Base-by-base conservation (phyloP, 352 stramenopile genomes). In the Phytophthora cryptogea region DNA sequence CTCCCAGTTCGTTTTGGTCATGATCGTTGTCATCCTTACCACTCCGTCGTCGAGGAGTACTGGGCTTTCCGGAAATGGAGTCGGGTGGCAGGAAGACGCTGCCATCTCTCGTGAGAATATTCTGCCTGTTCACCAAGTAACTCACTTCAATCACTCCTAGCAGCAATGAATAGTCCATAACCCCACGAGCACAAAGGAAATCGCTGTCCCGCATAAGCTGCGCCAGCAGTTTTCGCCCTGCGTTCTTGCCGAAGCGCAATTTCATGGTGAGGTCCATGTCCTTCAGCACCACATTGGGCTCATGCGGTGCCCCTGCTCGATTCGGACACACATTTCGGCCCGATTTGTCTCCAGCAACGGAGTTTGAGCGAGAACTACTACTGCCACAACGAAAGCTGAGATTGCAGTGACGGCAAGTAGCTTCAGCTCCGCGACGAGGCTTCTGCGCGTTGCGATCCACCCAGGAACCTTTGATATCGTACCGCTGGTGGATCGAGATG, bases 401-500 rank as follows among this genome's bases (percentile, higher is more conserved):
- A 32, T 90, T 87, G 49, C 84, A 92, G 56, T 90, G 76, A 1
- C 83, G 65, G 36, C 80, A 92, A 11, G 80, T 90, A 8, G 70
- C 63, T 47, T 92, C 77, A n/a, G 76, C 68, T 5, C 86, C 86
- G 9, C 45, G 50, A 35, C 68, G 64, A n/a, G 74, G 64, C 17
- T 89, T 90, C 43, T 86, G 71, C 0, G 80, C 83, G 30, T 90
- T 89, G 32, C 83, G 80, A 58, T 90, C 83, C 17, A 95, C 70
- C 83, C 85, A 96, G 8, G 77, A 90, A 14, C 88, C 88, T 63
- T 96, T 96, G 55, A 96, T 88, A 51, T 96, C 88, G 63, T 94
- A 96, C 8, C 80, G 73, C 66, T 92, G 76, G 55, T 96, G 83
- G 50, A 95, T 89, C 2, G 76, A 77, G 20, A 87, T 68, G 28